Evolutionary conservation across 129 eudicot species (phyloP).

Genomic region (Scalesia atractyloides): DNA sequence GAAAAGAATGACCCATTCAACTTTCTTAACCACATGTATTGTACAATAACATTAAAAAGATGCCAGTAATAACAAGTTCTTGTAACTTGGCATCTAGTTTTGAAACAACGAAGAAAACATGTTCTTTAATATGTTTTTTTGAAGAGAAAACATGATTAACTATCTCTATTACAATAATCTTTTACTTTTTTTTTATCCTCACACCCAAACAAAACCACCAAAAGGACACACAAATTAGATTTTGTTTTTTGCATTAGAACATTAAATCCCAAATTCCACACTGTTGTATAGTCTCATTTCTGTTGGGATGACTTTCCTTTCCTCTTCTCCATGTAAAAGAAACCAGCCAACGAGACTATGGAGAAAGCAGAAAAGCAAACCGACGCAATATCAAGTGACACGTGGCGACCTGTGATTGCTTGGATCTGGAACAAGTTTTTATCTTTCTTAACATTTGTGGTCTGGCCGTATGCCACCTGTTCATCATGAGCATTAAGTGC

Average conservation of each 20-base stretch:
- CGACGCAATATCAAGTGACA: constrained; percentile 57
- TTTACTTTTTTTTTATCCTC: constrained; percentile 18
- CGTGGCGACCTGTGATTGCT: constrained; percentile 60
- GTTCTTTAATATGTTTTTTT: neutral
- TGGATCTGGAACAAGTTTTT: constrained; percentile 41
- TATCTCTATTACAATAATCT: constrained; percentile 14
- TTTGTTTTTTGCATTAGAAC: neutral
- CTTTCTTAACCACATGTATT: neutral
- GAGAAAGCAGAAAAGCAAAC: constrained; percentile 65
- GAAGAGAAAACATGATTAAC: constrained; percentile 12
- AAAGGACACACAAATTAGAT: constrained; percentile 5
- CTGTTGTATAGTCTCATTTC: constrained; percentile 32
- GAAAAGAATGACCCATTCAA: neutral
- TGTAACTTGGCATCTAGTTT: constrained; percentile 19
- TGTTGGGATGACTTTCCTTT: constrained; percentile 45
- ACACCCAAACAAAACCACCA: constrained; percentile 14
- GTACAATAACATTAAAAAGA: neutral
- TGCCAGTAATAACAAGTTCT: neutral
- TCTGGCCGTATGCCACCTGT: constrained; percentile 57
- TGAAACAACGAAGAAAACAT: constrained; percentile 7
- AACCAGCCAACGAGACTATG: constrained; percentile 54
- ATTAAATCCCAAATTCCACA: constrained; percentile 9
- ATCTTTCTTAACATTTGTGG: constrained; percentile 35
- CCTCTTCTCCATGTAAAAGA: constrained; percentile 80
- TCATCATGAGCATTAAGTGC: constrained; percentile 30